Evolutionary conservation across 192 early-diverging fungal species (phyloP).

Genomic region (Podochytrium sp.): DNA sequence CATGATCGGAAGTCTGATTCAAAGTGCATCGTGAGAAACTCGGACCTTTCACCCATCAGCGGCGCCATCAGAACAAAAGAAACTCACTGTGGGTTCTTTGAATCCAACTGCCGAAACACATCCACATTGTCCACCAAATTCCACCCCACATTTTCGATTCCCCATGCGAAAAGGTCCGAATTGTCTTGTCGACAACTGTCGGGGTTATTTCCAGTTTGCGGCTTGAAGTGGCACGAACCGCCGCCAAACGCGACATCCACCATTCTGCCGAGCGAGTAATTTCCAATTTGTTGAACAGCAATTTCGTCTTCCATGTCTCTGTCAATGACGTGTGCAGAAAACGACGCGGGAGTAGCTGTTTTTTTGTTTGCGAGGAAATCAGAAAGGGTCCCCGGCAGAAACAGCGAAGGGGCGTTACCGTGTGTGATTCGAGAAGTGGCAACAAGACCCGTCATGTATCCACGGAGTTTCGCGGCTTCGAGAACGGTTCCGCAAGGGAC

Average conservation of each 20-base stretch:
- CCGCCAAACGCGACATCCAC: slow-evolving; percentile 93
- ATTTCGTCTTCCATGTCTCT: slow-evolving; percentile 77
- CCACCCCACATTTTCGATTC: slow-evolving; percentile 70
- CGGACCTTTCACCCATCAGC: not conserved
- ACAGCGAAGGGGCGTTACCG: slow-evolving; percentile 43
- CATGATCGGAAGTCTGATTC: slow-evolving; percentile 65
- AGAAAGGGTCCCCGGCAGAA: not conserved
- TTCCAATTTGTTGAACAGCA: slow-evolving; percentile 88
- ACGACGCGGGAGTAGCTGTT: slow-evolving; percentile 55
- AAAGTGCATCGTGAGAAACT: not conserved
- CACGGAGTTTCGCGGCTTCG: slow-evolving; percentile 86
- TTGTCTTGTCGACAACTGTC: slow-evolving; percentile 80
- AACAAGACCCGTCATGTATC: slow-evolving; percentile 88
- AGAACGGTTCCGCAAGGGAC: slow-evolving; percentile 90
- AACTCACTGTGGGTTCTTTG: not conserved
- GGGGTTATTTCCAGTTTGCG: slow-evolving; percentile 49
- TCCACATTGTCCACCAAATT: slow-evolving; percentile 51
- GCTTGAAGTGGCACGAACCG: slow-evolving; percentile 87
- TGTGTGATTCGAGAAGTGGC: slow-evolving; percentile 95
- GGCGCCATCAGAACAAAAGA: not conserved
- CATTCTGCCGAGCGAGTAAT: slow-evolving; percentile 79
- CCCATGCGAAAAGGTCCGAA: slow-evolving; percentile 46
- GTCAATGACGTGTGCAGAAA: slow-evolving; percentile 77
- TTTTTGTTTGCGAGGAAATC: not conserved
- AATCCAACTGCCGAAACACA: slow-evolving; percentile 14